A percentile compares a stretch with the other conserved stretches of the same genome.
These are phyloP conservation scores for Mycena rebaudengoi DNA, from an alignment of 768 basidiomycete genomes.

Conservation along the genomic window DNA sequence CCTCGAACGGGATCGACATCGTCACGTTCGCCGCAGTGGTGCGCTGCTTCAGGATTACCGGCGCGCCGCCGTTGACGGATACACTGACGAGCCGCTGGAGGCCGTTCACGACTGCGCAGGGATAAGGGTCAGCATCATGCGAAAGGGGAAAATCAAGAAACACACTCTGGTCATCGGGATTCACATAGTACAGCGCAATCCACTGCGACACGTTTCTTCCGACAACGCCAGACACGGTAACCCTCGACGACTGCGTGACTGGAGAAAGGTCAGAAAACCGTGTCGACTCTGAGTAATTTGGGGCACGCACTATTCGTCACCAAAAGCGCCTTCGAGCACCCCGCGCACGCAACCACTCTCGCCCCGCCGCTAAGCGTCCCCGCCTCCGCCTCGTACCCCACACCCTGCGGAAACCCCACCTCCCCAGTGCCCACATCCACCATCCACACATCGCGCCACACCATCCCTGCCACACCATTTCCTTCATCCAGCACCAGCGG, in stretches of 20 bases:
- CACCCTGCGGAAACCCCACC: conserved; percentile 13
- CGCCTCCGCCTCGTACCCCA: conserved; percentile 7
- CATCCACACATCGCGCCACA: conserved; percentile 19
- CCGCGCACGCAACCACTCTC: conserved; percentile 11
- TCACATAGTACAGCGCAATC: conserved; percentile 20
- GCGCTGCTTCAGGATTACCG: conserved; percentile 19
- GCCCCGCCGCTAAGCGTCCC: conserved; percentile 12
- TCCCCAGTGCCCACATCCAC: conserved; percentile 15
- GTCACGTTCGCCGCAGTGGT: conserved; percentile 17
- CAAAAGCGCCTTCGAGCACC: conserved; percentile 12
- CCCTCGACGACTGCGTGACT: conserved; percentile 16
- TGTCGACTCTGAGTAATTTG: neutral
- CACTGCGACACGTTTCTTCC: conserved; percentile 15
- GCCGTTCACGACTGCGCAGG: conserved; percentile 11
- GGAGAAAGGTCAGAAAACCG: conserved; percentile 6
- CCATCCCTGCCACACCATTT: conserved; percentile 2
- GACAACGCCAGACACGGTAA: conserved; percentile 12
- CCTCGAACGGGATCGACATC: conserved; percentile 20
- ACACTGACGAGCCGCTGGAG: conserved; percentile 19
- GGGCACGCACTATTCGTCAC: conserved; percentile 15
- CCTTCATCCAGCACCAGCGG: conserved; percentile 16
- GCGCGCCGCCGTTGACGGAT: conserved; percentile 14
- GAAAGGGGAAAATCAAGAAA: conserved; percentile 2
- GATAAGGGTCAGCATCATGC: neutral
- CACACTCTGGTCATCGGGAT: conserved; percentile 18